phyloP scores from a whole-genome alignment of 176 grass and related monocot genomes.

The Cenchrus fungigraminus region DNA sequence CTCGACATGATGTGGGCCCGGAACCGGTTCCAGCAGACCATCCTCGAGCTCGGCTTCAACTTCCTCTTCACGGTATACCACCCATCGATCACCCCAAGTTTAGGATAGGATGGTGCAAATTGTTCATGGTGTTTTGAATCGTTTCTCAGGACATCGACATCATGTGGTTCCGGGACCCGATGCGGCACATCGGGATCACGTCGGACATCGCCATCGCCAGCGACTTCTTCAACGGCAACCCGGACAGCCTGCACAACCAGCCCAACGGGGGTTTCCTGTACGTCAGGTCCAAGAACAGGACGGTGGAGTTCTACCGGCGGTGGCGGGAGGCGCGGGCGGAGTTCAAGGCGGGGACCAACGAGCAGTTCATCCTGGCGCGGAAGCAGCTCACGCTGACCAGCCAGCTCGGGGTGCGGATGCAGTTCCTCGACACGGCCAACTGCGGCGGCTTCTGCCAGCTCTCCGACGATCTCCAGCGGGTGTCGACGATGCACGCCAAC shows the following conservation, averaged over 20 bases:
- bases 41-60: constrained; percentile 81
- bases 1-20: constrained; percentile 83
- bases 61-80: constrained; percentile 76
- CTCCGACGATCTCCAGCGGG: constrained; percentile 57
- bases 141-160: constrained; percentile 75
- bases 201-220: constrained; percentile 70
- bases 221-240: constrained; percentile 66
- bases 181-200: constrained; percentile 69
- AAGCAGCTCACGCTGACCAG: constrained; percentile 34
- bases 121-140: background rate
- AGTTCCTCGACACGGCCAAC: constrained; percentile 74
- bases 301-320: constrained; percentile 67
- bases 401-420: constrained; percentile 46
- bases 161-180: constrained; percentile 83
- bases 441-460: constrained; percentile 83
- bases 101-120: too few species aligned
- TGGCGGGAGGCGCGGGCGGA: constrained; percentile 54
- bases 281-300: constrained; percentile 46
- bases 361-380: constrained; percentile 60
- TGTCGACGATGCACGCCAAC: constrained; percentile 86
- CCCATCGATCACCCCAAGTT: too few species aligned
- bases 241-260: constrained; percentile 53
- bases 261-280: constrained; percentile 83
- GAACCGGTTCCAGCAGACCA: constrained; percentile 66
- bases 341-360: constrained; percentile 59